Evolutionary conservation across 75 land plant genomes (phyloP), one percentile per base, ranked within the genome.

Genomic region (Azolla pinnata): DNA sequence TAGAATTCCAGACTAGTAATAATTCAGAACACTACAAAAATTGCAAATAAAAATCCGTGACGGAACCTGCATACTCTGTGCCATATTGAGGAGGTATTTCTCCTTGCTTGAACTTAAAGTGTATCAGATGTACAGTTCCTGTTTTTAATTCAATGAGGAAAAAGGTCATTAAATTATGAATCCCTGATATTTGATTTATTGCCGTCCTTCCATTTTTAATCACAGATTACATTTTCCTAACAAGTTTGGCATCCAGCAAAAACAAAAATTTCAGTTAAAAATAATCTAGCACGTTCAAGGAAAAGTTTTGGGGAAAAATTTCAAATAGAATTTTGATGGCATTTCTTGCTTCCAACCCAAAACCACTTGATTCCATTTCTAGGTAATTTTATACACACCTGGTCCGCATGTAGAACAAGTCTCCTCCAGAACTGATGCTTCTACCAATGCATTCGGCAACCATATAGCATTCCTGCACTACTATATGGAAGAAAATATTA

Each of bases 401-500:
- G 96, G 98, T 59, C 60, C 62, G 57, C 98, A 92, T n/a, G 62
- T 35, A 56, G 34, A 69, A 74, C 98, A 92, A 24, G 67, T 23
- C 54, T 74, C 63, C 21, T 59, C 62, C 33, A 81, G 80, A 0
- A 88, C 90, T 47, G 67, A 19, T 56, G 98, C 98, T 71, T 85
- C 89, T 42, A 73, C 52, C 51, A 83, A 34, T 29, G 90, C 67
- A 49, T 81, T 84, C 38, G 98, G 98, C 61, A 92, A 83, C 98
- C 98, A 92, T 17, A 88, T 81, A 57, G 64, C 98, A 79, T 85
- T 92, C 66, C 87, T 88, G 73, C 98, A 92, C 96, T 92, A 78
- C 16, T 55, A 60, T 19, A 2, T 1, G 29, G 2, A 48, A 7
- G 19, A 48, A 7, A 48, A 20, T 4, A 47, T 35, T n/a, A n/a